Evolutionary conservation across 2,329 filamentous ascomycete genomes (phyloP), one percentile per base, ranked within the genome.

Genomic region (Parastagonospora avenae): DNA sequence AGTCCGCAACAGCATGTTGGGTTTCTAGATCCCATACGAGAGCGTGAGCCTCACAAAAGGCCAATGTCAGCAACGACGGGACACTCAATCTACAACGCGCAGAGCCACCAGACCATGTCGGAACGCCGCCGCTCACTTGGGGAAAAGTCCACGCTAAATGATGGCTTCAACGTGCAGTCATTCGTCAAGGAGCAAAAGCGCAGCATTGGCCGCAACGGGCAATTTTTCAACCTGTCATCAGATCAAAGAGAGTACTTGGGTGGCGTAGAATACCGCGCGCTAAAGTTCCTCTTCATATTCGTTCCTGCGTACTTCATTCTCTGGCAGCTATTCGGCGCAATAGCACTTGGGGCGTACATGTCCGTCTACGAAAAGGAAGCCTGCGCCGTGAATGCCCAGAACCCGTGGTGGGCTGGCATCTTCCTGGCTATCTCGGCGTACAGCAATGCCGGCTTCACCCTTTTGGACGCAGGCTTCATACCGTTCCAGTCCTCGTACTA

Each of bases 121-220:
- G 55, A 49, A 27, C 52, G 60, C 33, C 51, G 53, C 27, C 55
- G 59, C 46, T 55, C 59, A 16, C 39, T 48, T n/a, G 48, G 50
- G 4, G 54, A 46, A n/a, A 57, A 62, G 3, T 62, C 57, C 5
- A 56, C 46, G 41, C 27, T 52, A 30, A 43, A 48, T 29, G 55
- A 56, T 29, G 48, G 45, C 32, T 63, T 63, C 44, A 63, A 63
- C 41, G 55, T 63, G 15, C 49, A 59, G 37, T 57, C 58, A 19
- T 63, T 63, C 10, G 47, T 63, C 32, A 59, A 48, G n/a, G 60
- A 63, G 46, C 60, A 63, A 38, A 63, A 61, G 47, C 49, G 58
- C 52, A 63, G 50, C 45, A 60, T 62, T 43, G 59, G 59, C 24
- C 55, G 53, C 2, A 58, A 62, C 15, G 57, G 57, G 2, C 57